Percentiles rank a stretch among this genome's conserved stretches.
phyloP scores from a whole-genome alignment of 1,284 basidiomycete species.

The Crepidotus sp. region DNA sequence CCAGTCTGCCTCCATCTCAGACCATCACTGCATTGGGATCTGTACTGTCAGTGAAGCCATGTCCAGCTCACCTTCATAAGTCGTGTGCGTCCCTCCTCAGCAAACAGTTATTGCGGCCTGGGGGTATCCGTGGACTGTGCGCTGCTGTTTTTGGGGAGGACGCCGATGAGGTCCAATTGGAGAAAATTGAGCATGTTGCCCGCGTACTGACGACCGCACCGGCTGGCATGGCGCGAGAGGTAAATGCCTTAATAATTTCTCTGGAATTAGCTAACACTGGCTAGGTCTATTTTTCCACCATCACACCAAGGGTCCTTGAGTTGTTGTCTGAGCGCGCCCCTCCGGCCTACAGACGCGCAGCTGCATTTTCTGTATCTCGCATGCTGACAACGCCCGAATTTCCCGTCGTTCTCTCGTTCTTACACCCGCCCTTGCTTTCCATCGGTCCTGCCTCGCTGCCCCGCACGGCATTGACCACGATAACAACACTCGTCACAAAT shows the following conservation, averaged over 20 bases:
- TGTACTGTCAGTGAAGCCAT: constrained; percentile 39
- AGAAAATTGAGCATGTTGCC: constrained; percentile 61
- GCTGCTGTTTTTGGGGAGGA: constrained; percentile 60
- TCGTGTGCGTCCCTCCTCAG: constrained; percentile 53
- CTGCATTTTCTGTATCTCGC: constrained; percentile 59
- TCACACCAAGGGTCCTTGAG: constrained; percentile 46
- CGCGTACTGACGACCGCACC: constrained; percentile 51
- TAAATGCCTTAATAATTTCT: constrained; percentile 24
- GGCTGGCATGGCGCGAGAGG: constrained; percentile 41
- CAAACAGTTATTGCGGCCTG: constrained; percentile 56
- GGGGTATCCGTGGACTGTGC: constrained; percentile 60
- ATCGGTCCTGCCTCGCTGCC: constrained; percentile 22
- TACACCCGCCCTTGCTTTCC: constrained; percentile 18
- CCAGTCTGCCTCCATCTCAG: constrained; percentile 54
- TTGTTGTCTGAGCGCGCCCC: constrained; percentile 36
- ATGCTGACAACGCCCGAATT: constrained; percentile 37
- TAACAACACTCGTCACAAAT: constrained; percentile 57
- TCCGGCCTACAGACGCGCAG: constrained; percentile 47
- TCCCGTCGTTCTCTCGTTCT: constrained; percentile 27
- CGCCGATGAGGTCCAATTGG: constrained; percentile 41
- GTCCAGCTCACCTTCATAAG: constrained; percentile 44
- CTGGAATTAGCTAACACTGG: background rate
- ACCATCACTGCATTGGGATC: constrained; percentile 54
- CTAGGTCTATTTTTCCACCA: constrained; percentile 52
- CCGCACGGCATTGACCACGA: constrained; percentile 32